A percentile compares a stretch with the other conserved stretches of the same genome.
Conservation (phyloP, 495 filamentous ascomycete species). For the Lichenothelia convexa region DNA sequence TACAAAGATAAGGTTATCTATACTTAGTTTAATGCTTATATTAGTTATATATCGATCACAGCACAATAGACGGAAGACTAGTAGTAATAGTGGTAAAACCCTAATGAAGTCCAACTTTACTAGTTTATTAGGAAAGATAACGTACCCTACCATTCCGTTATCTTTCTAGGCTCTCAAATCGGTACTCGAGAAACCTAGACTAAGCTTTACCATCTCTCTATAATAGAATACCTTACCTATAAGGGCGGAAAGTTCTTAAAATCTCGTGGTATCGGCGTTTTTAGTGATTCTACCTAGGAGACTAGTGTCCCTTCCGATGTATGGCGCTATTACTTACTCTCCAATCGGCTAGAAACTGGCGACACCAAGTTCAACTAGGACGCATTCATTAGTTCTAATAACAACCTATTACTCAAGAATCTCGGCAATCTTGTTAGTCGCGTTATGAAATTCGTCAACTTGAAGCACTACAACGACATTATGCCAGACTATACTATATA, state of each 20-base stretch:
- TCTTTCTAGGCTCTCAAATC: constrained; percentile 72
- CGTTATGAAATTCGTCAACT: constrained; percentile 70
- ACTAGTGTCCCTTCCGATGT: constrained; percentile 68
- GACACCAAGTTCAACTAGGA: constrained; percentile 79
- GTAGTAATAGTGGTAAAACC: constrained; percentile 87
- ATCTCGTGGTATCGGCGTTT: constrained; percentile 75
- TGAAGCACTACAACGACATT: constrained; percentile 45
- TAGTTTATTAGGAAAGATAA: constrained; percentile 98
- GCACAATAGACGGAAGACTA: constrained; percentile 78
- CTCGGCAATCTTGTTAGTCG: constrained; percentile 85
- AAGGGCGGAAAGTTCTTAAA: constrained; percentile 91
- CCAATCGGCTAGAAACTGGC: constrained; percentile 69
- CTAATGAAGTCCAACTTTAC: constrained; percentile 69
- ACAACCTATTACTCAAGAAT: constrained; percentile 71
- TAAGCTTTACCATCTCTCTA: constrained; percentile 66
- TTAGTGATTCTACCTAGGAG: constrained; percentile 74
- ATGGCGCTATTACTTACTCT: constrained; percentile 82
- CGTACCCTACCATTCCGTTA: constrained; percentile 72
- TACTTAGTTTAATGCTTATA: constrained; percentile 94
- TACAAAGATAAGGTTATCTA: constrained; percentile 76
- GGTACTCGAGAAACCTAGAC: constrained; percentile 76
- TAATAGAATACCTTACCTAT: constrained; percentile 88
- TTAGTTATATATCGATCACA: constrained; percentile 85
- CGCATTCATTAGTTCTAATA: constrained; percentile 69
- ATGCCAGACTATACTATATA: constrained; percentile 48